Evolutionary conservation across 352 stramenopile genomes (phyloP).

Genomic region (Blastocystis sp.): DNA sequence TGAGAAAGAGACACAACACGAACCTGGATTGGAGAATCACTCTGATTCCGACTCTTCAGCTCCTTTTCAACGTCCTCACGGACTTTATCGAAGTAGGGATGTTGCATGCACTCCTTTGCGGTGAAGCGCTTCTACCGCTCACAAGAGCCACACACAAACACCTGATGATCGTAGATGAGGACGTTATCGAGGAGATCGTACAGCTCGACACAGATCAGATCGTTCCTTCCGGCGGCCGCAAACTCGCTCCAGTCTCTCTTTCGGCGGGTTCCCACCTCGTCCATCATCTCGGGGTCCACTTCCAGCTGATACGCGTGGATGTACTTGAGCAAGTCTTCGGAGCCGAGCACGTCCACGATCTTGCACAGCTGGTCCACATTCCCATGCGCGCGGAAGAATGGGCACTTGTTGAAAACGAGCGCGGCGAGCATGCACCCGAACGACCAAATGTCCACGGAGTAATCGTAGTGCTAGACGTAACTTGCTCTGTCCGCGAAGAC

Average conservation of each 20-base stretch:
- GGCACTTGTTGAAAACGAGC: conserved; percentile 95
- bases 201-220: conserved; percentile 89
- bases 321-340: conserved; percentile 96
- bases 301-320: conserved; percentile 96
- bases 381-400: conserved; percentile 97
- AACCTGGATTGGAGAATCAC: background rate
- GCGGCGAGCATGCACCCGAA: conserved; percentile 93
- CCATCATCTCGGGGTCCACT: conserved; percentile 96
- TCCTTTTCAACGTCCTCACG: conserved; percentile 72
- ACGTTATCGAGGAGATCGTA: conserved; percentile 90
- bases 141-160: conserved; percentile 74
- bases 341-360: conserved; percentile 94
- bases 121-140: conserved; percentile 95
- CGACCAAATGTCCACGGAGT: conserved; percentile 98
- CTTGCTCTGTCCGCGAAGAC: conserved; percentile 73
- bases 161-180: conserved; percentile 75
- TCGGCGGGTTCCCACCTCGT: conserved; percentile 89
- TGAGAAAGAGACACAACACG: background rate
- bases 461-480: conserved; percentile 98
- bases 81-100: conserved; percentile 94
- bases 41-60: background rate
- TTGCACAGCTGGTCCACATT: conserved; percentile 99
- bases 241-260: conserved; percentile 99
- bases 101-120: conserved; percentile 93
- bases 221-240: conserved; percentile 92